These are phyloP conservation scores for Styphnolobium japonicum DNA, from an alignment of 306 rosid species.

Conservation along the genomic window DNA sequence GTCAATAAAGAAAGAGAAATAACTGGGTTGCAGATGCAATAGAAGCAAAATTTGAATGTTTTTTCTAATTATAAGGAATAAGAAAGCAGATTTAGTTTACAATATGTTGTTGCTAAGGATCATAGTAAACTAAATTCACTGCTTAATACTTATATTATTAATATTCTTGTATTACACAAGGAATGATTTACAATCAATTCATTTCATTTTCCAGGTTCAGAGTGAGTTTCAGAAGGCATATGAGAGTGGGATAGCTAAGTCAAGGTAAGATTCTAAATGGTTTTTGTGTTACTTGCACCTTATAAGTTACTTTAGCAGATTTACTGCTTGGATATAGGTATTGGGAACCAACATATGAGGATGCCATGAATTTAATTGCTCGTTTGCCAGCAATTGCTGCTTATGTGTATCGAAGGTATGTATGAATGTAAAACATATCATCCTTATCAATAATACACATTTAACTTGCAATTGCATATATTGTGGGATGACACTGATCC, in stretches of 20 bases:
- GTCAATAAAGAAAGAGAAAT: background rate
- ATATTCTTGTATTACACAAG: background rate
- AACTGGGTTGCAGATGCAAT: background rate
- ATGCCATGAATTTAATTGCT: slow-evolving; percentile 86
- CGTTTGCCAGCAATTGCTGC: slow-evolving; percentile 88
- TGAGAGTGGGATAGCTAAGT: slow-evolving; percentile 72
- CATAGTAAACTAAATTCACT: background rate
- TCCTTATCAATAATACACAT: slow-evolving; percentile 13
- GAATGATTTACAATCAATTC: slow-evolving; percentile 17
- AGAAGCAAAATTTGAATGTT: background rate
- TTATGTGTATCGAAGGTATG: slow-evolving; percentile 82
- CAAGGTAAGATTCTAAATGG: slow-evolving; percentile 50
- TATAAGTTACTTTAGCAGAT: slow-evolving; percentile 27
- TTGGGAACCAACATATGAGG: slow-evolving; percentile 99
- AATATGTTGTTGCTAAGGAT: background rate
- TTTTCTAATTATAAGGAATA: background rate
- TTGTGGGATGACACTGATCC: slow-evolving; percentile 6
- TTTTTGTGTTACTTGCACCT: slow-evolving; percentile 8
- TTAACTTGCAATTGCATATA: background rate
- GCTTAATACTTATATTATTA: background rate
- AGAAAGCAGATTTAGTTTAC: background rate
- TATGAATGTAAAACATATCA: slow-evolving; percentile 23
- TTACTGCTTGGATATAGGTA: slow-evolving; percentile 52
- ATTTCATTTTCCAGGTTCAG: slow-evolving; percentile 65
- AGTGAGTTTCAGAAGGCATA: slow-evolving; percentile 95